Percentiles rank a stretch among this genome's conserved stretches.
Conservation (phyloP, 2,329 filamentous ascomycete genomes). For the Didymella pomorum region DNA sequence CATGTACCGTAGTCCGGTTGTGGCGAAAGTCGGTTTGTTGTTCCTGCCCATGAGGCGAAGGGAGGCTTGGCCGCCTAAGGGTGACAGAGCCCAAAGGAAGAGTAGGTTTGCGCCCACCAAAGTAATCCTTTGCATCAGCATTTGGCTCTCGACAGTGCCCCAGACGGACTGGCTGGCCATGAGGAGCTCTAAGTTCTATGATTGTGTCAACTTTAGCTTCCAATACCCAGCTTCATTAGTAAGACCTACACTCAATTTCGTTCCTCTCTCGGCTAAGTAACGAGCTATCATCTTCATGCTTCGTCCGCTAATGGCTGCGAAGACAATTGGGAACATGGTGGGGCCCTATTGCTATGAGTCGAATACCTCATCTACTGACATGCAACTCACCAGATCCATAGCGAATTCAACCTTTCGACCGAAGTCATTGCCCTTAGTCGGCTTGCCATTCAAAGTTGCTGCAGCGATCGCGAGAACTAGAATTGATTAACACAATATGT, state of each 20-base stretch:
- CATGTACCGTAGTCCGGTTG: constrained; percentile 38
- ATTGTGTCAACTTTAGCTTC: no score
- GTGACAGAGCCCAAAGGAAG: constrained; percentile 49
- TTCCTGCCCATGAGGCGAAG: constrained; percentile 38
- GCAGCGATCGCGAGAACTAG: no score
- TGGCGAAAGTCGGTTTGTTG: neutral
- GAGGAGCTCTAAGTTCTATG: constrained; percentile 45
- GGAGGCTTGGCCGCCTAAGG: constrained; percentile 49
- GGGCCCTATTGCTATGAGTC: constrained; percentile 37
- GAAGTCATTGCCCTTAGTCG: constrained; percentile 31
- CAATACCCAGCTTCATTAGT: no score
- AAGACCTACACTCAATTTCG: constrained; percentile 36
- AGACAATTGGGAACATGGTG: constrained; percentile 49
- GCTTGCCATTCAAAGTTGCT: constrained; percentile 44
- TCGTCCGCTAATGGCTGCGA: constrained; percentile 46
- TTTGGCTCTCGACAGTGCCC: constrained; percentile 47
- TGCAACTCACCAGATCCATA: constrained; percentile 38
- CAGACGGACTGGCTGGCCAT: constrained; percentile 51
- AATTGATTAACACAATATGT: no score
- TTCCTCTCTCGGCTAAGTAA: constrained; percentile 44
- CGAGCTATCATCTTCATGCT: constrained; percentile 49
- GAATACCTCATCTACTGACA: no score
- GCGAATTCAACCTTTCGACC: constrained; percentile 39
- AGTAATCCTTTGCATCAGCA: constrained; percentile 41
- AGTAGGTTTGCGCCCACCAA: constrained; percentile 44